Base-by-base conservation (phyloP, 805 yeast species). In the Saccharomyces paradoxus region DNA sequence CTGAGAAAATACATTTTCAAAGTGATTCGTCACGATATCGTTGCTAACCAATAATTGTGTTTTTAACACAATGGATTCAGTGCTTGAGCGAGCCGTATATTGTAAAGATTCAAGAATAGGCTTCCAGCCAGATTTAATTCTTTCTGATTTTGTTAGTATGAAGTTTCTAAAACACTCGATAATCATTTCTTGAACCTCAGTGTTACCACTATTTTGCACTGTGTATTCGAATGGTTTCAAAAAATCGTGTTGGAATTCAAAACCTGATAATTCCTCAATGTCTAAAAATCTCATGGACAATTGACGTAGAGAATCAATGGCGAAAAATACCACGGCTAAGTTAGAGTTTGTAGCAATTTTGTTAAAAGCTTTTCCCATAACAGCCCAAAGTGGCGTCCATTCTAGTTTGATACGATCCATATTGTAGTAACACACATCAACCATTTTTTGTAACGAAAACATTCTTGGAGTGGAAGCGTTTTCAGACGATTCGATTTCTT, bases 401-500 rank as follows among this genome's bases (percentile, higher is more conserved):
- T 95, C 97, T 57, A 94, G 84, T 69, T 96, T 82, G 63, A 94
- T 91, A 75, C 99, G 87, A 51, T 83, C 83, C 97, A 94, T 94
- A 69, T 95, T 95, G 75, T 95, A 94, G 71, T 94, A 92, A 71
- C 97, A 92, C 47, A 94, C 96, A 71, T 95, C 99, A 52, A 94
- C 96, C 78, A 94, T 87, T 67, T 94, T 94, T 66, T 90, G 98
- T 58, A 94, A 74, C 0, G 98, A 88, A 67, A 89, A 95, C 72
- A 89, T 85, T 68, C 99, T 78, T 41, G 98, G 99, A 57, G 88
- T 83, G 6, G 79, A 76, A 48, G 91, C 84, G 64, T 82, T 83
- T 6, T 90, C 91, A 1, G 96, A 86, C 0, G 95, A 86, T 58
- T 87, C 90, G 57, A 94, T 89, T 69, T 94, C 99, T 64, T 91